Base-by-base conservation (phyloP, 257 asterid genomes). In the Ilex asprella region DNA sequence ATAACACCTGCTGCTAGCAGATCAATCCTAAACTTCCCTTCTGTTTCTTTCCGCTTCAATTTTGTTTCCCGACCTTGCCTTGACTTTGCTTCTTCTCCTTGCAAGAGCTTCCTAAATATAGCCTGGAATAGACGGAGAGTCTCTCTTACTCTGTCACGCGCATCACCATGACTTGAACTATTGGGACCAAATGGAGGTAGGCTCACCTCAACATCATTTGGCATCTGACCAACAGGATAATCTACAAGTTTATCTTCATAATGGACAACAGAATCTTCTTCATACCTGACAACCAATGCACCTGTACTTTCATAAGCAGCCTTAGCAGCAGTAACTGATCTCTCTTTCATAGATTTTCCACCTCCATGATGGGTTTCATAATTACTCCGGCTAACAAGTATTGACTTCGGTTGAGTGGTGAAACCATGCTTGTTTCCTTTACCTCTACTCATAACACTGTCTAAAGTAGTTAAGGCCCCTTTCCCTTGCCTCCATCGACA, bases 121-220 rank as follows among this genome's bases (percentile, higher is more conserved):
- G 74, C 75, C 56, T 87, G 81, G 63, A 85, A 93, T 52, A 73
- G 16, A 32, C 93, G 84, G 10, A 89, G 91, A 21, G 84, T 78
- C 53, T 87, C 87, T 73, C 88, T 82, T 57, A 87, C 99, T 76
- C 51, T 82, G 67, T 71, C 69, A 12, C 97, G 97, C 58, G 81
- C 81, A 79, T 89, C 96, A 56, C 83, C 84, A 31, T 58, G 73
- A 46, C 76, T 70, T n/a, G 86, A 82, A 73, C 73, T 69, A 31
- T 66, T 81, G 21, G 88, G 82, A 65, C 88, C 87, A 72, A 79
- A 75, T n/a, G 86, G 96, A 76, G 94, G 95, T 55, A 81, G 67
- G 66, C 32, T 75, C 44, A 83, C 76, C n/a, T 81, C 80, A 61
- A 69, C 21, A 27, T 69, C 68, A 56, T 52, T 63, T 30, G 12